Percentiles rank a stretch among this genome's conserved stretches.
Conservation (phyloP, 2,329 filamentous ascomycete genomes). For the Cryoendolithus antarcticus region DNA sequence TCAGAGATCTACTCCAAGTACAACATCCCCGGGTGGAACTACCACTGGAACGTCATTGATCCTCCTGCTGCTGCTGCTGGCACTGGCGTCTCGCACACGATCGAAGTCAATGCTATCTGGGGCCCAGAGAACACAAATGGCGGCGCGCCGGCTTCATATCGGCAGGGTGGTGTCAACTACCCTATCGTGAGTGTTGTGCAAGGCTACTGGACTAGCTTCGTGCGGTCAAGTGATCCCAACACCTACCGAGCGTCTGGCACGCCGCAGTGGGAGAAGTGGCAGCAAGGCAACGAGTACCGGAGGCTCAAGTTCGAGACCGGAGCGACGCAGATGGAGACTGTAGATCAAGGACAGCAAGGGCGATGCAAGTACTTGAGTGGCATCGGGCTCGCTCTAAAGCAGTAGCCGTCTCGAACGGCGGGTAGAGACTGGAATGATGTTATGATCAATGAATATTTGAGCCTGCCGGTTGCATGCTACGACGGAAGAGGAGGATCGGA, state of each 20-base stretch:
- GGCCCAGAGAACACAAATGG: slow-evolving; percentile 45
- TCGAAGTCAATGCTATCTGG: slow-evolving; percentile 56
- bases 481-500: too few species aligned
- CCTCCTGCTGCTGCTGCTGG: slow-evolving; percentile 39
- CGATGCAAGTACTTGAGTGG: slow-evolving; percentile 38
- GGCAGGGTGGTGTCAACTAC: slow-evolving; percentile 39
- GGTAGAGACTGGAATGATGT: too few species aligned
- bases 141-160: slow-evolving; percentile 44
- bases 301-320: slow-evolving; percentile 28
- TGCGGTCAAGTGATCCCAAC: slow-evolving; percentile 56
- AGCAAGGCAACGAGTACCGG: slow-evolving; percentile 15
- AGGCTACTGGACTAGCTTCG: slow-evolving; percentile 64
- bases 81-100: slow-evolving; percentile 53
- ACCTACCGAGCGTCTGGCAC: slow-evolving; percentile 31
- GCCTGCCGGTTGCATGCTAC: too few species aligned
- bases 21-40: slow-evolving; percentile 47
- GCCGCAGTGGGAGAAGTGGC: slow-evolving; percentile 36
- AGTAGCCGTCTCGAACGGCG: slow-evolving; percentile 21
- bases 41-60: slow-evolving; percentile 58
- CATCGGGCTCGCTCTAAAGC: slow-evolving; percentile 37
- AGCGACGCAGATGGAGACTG: slow-evolving; percentile 28
- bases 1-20: slow-evolving; percentile 29
- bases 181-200: slow-evolving; percentile 50
- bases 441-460: too few species aligned
- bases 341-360: slow-evolving; percentile 24